Conservation (phyloP, 2,329 filamentous ascomycete species). For the Trichoderma harzianum region DNA sequence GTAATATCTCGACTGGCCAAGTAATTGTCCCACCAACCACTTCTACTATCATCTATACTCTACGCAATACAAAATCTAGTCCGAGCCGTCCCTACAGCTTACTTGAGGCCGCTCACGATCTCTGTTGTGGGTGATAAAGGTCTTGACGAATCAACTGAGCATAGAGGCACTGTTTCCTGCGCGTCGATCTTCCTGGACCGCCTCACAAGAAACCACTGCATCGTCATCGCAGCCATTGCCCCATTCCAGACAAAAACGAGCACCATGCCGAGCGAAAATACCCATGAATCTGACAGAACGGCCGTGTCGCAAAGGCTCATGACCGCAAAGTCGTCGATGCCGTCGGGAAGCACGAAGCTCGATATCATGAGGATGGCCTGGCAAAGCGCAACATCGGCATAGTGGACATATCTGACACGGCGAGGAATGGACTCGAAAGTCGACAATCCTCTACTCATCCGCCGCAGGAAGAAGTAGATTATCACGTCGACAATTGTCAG, state of each 20-base stretch:
- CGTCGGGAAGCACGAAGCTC: not conserved
- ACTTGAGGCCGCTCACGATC: not conserved
- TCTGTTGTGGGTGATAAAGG: not conserved
- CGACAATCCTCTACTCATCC: not conserved
- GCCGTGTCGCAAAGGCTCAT: not conserved
- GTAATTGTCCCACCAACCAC: not conserved
- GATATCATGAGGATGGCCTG: not conserved
- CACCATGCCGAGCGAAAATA: not conserved
- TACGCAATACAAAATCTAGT: not conserved
- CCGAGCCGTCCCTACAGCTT: accelerated
- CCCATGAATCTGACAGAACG: not conserved
- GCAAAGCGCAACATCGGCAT: not conserved
- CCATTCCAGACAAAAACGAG: not conserved
- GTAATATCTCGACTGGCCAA: not conserved
- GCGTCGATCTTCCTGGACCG: not conserved
- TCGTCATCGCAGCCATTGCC: not conserved
- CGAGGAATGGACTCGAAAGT: not conserved
- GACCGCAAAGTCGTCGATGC: not conserved
- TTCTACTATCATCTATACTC: not conserved
- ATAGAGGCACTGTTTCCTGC: not conserved
- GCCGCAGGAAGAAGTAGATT: not conserved
- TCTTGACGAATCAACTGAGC: not conserved
- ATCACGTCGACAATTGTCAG: not conserved
- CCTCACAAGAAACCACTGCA: not conserved
- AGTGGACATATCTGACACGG: not conserved